Evolutionary conservation across 306 rosid genomes (phyloP).

Genomic region (Vachellia collinsii): DNA sequence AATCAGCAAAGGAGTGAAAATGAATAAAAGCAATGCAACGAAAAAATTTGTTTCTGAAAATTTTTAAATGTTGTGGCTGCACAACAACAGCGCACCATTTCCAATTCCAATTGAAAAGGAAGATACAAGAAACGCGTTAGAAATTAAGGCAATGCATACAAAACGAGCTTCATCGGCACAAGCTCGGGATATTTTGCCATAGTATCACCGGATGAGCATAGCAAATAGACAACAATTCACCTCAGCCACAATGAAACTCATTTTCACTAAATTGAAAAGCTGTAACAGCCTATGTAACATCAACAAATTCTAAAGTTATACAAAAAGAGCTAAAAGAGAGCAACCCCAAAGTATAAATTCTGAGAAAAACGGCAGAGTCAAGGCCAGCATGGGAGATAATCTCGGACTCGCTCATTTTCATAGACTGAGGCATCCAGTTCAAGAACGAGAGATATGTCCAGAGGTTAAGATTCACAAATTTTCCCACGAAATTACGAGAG

Average conservation of each 20-base stretch:
- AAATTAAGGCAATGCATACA: background rate
- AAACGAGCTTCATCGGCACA: background rate
- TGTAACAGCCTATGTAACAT: background rate
- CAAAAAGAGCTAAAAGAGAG: constrained; percentile 4
- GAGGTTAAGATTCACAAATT: constrained; percentile 82
- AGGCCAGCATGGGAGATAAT: constrained; percentile 91
- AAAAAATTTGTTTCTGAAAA: background rate
- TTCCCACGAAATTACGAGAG: constrained; percentile 69
- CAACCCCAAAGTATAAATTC: constrained; percentile 92
- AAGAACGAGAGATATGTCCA: constrained; percentile 79
- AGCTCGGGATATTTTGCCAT: background rate
- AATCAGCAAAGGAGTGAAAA: constrained; percentile 40
- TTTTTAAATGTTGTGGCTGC: constrained; percentile 1
- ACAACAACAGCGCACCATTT: constrained; percentile 28
- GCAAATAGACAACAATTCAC: constrained; percentile 16
- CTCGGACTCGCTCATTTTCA: constrained; percentile 79
- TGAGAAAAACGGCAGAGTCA: constrained; percentile 94
- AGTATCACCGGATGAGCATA: background rate
- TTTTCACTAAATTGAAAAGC: background rate
- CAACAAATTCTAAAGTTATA: constrained; percentile 25
- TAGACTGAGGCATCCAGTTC: constrained; percentile 96
- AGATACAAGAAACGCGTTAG: constrained; percentile 17
- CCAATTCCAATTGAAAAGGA: constrained; percentile 22
- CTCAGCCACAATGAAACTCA: background rate
- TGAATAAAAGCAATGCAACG: constrained; percentile 9